Percentiles rank a stretch among this genome's conserved stretches.
Conservation (phyloP, 257 asterid species). For the Thymus mandschuricus region DNA sequence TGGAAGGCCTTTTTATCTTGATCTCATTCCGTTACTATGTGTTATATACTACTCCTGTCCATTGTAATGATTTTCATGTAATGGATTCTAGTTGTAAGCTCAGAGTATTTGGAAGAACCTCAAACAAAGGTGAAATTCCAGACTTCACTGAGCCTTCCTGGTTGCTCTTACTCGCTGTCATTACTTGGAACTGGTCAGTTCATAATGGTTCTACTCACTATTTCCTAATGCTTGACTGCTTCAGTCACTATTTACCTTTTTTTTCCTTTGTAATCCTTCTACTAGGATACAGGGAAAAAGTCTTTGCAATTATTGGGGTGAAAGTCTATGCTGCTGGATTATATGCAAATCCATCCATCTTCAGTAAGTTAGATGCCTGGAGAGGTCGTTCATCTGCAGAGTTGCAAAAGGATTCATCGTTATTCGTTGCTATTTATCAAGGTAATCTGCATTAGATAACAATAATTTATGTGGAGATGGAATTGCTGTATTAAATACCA, state of each 20-base stretch:
- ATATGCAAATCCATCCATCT: conserved; percentile 56
- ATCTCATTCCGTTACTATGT: not conserved
- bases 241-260: not conserved
- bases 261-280: conserved; percentile 25
- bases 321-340: conserved; percentile 93
- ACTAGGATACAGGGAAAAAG: conserved; percentile 85
- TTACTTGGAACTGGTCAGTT: conserved; percentile 84
- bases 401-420: conserved; percentile 58
- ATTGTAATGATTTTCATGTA: conserved; percentile 24
- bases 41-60: conserved; percentile 4
- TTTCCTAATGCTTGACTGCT: conserved; percentile 20
- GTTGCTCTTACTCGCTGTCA: conserved; percentile 64
- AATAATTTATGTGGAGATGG: conserved; percentile 5
- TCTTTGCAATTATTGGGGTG: conserved; percentile 84
- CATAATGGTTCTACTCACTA: conserved; percentile 19
- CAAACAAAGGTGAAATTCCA: conserved; percentile 81
- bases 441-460: conserved; percentile 41
- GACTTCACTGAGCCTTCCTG: conserved; percentile 66
- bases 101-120: conserved; percentile 71
- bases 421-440: conserved; percentile 63
- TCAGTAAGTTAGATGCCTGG: conserved; percentile 65
- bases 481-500: not conserved
- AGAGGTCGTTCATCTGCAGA: conserved; percentile 60
- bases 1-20: not conserved
- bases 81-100: conserved; percentile 40